phyloP scores from a whole-genome alignment of 371 early-diverging fungal genomes.

The Mucor sp. region DNA sequence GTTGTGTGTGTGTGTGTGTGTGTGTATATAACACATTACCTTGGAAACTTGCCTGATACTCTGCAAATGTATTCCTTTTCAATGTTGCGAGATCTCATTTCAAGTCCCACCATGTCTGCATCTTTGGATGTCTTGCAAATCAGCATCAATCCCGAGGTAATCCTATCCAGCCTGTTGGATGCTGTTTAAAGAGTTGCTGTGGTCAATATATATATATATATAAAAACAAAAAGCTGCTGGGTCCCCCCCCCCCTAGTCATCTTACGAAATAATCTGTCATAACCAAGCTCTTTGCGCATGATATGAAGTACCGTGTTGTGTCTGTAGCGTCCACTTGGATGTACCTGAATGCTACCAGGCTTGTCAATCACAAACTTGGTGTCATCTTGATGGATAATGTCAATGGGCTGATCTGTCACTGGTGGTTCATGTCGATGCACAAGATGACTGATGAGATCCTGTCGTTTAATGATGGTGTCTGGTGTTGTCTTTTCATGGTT shows the following conservation, averaged over 20 bases:
- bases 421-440: constrained; percentile 97
- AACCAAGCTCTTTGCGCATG: constrained; percentile 66
- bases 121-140: constrained; percentile 66
- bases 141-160: constrained; percentile 91
- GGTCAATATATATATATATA: no score
- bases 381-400: constrained; percentile 66
- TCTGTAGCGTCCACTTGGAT: constrained; percentile 79
- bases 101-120: constrained; percentile 64
- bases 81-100: constrained; percentile 69
- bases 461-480: constrained; percentile 64
- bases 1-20: no score
- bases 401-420: constrained; percentile 64
- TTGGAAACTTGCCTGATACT: constrained; percentile 88
- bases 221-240: no score
- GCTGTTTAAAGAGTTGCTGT: no score
- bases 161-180: constrained; percentile 88
- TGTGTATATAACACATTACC: constrained; percentile 24
- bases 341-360: constrained; percentile 86
- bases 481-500: constrained; percentile 62
- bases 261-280: constrained; percentile 72
- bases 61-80: constrained; percentile 87
- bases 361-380: constrained; percentile 84
- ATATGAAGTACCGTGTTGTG: constrained; percentile 87
- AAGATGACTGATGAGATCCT: constrained; percentile 77
- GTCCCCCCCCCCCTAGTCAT: no score